Base-by-base conservation (phyloP, 2,329 filamentous ascomycete genomes). In the Berkeleyomyces basicola region DNA sequence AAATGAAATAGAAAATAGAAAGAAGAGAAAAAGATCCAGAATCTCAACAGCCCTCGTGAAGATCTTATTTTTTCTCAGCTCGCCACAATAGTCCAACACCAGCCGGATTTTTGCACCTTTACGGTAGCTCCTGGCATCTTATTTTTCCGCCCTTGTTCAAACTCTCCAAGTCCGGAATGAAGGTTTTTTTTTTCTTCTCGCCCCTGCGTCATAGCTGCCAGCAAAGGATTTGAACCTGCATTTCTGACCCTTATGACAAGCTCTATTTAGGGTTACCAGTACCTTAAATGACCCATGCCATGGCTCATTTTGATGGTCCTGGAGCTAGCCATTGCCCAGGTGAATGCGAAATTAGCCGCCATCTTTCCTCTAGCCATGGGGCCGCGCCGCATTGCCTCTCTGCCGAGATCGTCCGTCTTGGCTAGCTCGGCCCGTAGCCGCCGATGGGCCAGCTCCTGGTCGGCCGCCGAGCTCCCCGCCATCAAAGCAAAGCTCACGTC, bases 371-470 rank as follows among this genome's bases (percentile, higher is more conserved):
- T 37, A 55, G 36, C 23, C 33, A 55, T 55, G 51, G 14, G n/a
- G 7, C 7, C 51, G 6, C 33, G 3, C 7, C 3, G 33, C 36
- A 37, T 37, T n/a, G 36, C 23, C n/a, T 53, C 11, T 2, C 9
- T 10, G 11, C 14, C 14, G 10, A 9, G 31, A 36, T 36, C 7
- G 11, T n/a, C 36, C 33, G 11, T 14, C 0, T n/a, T 39, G 14
- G 33, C 33, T 31, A 31, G 51, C 33, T 0, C 14, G 7, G 4
- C 59, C 77, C 79, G 79, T 82, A 82, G 68, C 66, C 63, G 66
- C 44, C 53, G 37, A 44, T 58, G 47, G 59, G 4, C 57, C 36
- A 57, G 39, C n/a, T 51, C 57, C 16, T 47, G 42, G 53, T 42
- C 61, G 2, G 40, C 43, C 7, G 49, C 49, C 23, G 42, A 40